A percentile compares a stretch with the other conserved stretches of the same genome.
These are phyloP conservation scores for Fistulinella prunicolor DNA, from an alignment of 768 basidiomycete species.

Conservation along the genomic window DNA sequence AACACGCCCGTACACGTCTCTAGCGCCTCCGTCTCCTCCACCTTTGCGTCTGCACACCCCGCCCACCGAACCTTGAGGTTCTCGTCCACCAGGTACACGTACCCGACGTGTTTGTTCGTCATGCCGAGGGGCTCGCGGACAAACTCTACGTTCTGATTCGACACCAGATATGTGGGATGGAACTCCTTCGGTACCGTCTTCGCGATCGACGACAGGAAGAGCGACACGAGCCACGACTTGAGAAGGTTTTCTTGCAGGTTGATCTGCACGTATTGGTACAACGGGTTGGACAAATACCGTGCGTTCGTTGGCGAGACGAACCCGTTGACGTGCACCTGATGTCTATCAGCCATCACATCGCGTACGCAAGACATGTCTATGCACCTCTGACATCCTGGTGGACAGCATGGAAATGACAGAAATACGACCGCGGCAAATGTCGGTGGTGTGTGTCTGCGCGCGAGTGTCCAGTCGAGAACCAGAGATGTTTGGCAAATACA, in stretches of 20 bases:
- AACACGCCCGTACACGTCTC: slow-evolving; percentile 69
- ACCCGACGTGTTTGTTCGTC: slow-evolving; percentile 87
- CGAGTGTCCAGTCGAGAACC: slow-evolving; percentile 65
- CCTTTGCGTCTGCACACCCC: slow-evolving; percentile 79
- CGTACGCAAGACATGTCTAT: not conserved
- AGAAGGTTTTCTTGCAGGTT: slow-evolving; percentile 94
- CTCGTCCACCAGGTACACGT: slow-evolving; percentile 87
- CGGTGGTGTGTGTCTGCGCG: slow-evolving; percentile 67
- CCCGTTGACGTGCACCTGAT: slow-evolving; percentile 72
- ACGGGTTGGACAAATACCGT: slow-evolving; percentile 50
- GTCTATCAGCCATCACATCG: not conserved
- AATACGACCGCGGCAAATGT: slow-evolving; percentile 70
- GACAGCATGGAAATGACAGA: slow-evolving; percentile 81
- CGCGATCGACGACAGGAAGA: slow-evolving; percentile 78
- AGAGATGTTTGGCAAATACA: slow-evolving; percentile 85
- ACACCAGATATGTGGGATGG: slow-evolving; percentile 74
- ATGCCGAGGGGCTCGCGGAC: slow-evolving; percentile 82
- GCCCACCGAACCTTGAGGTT: slow-evolving; percentile 89
- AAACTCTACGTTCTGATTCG: slow-evolving; percentile 83
- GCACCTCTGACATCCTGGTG: slow-evolving; percentile 84
- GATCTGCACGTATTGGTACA: slow-evolving; percentile 77
- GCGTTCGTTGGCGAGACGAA: slow-evolving; percentile 59
- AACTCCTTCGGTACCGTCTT: slow-evolving; percentile 57
- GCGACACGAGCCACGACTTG: slow-evolving; percentile 83
- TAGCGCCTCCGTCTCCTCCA: slow-evolving; percentile 67